Evolutionary conservation across 1,284 basidiomycete species (phyloP).

Genomic region (Kalmanozyma brasiliensis): DNA sequence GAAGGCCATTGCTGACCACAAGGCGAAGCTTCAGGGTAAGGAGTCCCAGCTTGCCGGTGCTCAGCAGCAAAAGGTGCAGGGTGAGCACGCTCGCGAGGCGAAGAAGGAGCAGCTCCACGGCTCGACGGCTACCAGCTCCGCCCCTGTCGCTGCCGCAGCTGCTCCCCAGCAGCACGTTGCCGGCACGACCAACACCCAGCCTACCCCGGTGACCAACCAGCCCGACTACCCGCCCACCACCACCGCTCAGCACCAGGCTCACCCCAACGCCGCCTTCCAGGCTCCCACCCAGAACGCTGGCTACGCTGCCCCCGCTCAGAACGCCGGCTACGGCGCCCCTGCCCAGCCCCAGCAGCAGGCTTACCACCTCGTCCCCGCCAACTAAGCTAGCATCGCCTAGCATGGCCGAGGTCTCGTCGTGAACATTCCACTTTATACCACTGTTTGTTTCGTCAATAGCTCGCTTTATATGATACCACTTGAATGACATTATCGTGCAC

Average conservation of each 20-base stretch:
- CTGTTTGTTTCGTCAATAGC: neutral
- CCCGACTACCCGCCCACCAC: neutral
- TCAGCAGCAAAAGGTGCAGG: conserved; percentile 26
- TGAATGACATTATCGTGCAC: neutral
- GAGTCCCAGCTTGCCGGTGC: conserved; percentile 33
- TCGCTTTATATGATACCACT: conserved; percentile 4
- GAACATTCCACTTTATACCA: conserved; percentile 6
- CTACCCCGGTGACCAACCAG: neutral
- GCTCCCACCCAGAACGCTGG: conserved; percentile 8
- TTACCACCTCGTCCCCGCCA: conserved; percentile 1
- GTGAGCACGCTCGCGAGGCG: conserved; percentile 26
- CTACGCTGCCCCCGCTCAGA: neutral
- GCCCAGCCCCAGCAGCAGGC: conserved; percentile 1
- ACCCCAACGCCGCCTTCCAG: conserved; percentile 9
- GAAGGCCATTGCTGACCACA: conserved; percentile 27
- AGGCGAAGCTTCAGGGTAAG: conserved; percentile 14
- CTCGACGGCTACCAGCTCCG: conserved; percentile 1
- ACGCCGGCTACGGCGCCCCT: conserved; percentile 10
- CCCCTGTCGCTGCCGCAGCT: neutral
- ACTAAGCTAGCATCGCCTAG: too few species aligned
- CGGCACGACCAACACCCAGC: conserved; percentile 5
- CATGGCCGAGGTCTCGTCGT: neutral
- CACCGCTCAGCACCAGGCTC: conserved; percentile 7
- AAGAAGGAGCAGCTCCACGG: conserved; percentile 34
- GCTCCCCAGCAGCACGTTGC: neutral